Evolutionary conservation across 73 alveolate species (phyloP), one percentile per base, ranked within the genome.

Genomic region (Diophrys appendiculata): DNA sequence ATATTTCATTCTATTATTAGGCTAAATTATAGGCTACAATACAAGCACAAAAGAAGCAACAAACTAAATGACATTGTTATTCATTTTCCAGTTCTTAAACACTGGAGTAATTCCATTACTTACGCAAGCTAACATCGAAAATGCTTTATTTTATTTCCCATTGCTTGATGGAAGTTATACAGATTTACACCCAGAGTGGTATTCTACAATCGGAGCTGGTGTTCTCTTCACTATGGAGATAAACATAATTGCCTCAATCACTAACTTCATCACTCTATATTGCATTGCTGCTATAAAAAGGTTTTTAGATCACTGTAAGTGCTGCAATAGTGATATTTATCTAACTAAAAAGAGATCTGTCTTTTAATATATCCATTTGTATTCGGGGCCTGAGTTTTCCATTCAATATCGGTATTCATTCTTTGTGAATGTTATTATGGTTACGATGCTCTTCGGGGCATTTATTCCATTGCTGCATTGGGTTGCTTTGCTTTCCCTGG

Each of bases 331-430:
- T 11, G 60, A 43, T 43, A 43, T 43, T 18, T 43, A 43, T 18
- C n/a, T 5, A 22, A 86, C 93, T 13, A 78, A 80, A 76, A 86
- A 86, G 82, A 60, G 25, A n/a, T 68, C 89, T 0, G 43, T 86
- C 31, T 77, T 78, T 13, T 68, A 64, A 24, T 86, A 82, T 56
- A 76, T 86, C 33, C 87, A 86, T 52, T 52, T 86, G 73, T 86
- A 86, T 69, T 33, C 90, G 0, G 93, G 93, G 0, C 93, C 93
- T 1, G 56, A 24, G 69, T 86, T 65, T 75, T 56, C 65, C 72
- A 86, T 86, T 70, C 84, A 81, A 1, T 86, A 64, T 76, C 78
- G 85, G 70, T 86, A 86, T 82, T 86, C 93, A 31, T 80, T 69
- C n/a, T 67, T 86, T 31, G 69, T 79, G 31, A 82, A 82, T 67